Evolutionary conservation across 1,284 basidiomycete species (phyloP), one percentile per base, ranked within the genome.

Genomic region (Cutaneotrichosporon sp.): DNA sequence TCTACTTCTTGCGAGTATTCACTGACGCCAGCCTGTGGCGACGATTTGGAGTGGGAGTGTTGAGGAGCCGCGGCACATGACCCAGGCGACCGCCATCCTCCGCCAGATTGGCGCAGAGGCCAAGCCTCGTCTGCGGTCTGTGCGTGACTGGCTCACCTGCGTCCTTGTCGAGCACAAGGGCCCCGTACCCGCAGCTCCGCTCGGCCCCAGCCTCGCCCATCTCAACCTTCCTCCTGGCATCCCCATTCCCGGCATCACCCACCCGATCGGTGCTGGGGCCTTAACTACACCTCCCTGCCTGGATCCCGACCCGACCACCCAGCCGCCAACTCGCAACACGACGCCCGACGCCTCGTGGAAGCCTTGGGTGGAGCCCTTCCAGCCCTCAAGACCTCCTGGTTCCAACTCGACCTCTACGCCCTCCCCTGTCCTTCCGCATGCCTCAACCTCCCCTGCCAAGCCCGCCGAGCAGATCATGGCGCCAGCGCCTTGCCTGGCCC

Each of bases 41-140:
- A 33, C 34, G 10, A 58, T 62, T 29, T 62, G 60, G 60, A 54
- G 51, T 14, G 60, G 60, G 20, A 14, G 45, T 7, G 56, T 62
- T 14, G 49, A 57, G 5, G 50, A 57, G 13, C 55, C 60, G 3
- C 27, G 20, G 5, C n/a, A 24, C 24, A 56, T 61, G 54, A 20
- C 60, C 1, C 43, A 55, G 18, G 55, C 49, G 6, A 45, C 49
- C 0, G 55, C 50, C 11, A 25, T 61, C 14, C 54, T 61, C 10
- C 55, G 60, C 43, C 50, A 54, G 49, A 61, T 61, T n/a, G 50
- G 50, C 4, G 25, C 42, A 9, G 50, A 61, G 16, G 54, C 49
- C 20, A 31, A 45, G 47, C 20, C 29, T 1, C 53, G 59, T 2
- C 59, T 56, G 11, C 10, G 22, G 8, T 20, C n/a, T 14, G 38